These are phyloP conservation scores for Boletus calvinii DNA, from an alignment of 1,284 basidiomycete species.

Conservation along the genomic window DNA sequence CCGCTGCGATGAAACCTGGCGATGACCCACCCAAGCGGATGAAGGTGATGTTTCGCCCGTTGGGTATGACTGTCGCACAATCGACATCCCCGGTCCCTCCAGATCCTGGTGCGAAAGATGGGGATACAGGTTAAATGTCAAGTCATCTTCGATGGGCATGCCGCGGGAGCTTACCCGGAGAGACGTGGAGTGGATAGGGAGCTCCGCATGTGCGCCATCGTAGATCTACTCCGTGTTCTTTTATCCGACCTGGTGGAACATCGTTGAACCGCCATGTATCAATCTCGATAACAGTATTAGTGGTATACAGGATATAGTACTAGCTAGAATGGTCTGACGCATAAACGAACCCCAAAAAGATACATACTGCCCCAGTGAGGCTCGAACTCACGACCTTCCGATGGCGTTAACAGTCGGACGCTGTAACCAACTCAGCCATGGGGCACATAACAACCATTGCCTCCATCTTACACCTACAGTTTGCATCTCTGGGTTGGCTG, in stretches of 20 bases:
- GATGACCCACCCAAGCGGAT: conserved; percentile 76
- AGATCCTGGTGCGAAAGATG: conserved; percentile 70
- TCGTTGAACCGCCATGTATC: conserved; percentile 6
- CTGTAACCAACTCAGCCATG: conserved; percentile 82
- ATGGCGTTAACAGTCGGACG: conserved; percentile 78
- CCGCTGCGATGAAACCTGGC: conserved; percentile 41
- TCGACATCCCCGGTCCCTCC: conserved; percentile 46
- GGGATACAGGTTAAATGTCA: conserved; percentile 60
- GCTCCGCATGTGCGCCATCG: conserved; percentile 4
- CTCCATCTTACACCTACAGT: not conserved
- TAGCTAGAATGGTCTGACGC: not conserved
- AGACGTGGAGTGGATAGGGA: not conserved
- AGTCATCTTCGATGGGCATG: not conserved
- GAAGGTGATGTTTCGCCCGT: conserved; percentile 65
- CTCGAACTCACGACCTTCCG: conserved; percentile 78
- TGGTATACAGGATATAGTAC: conserved; percentile 7
- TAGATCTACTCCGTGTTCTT: conserved; percentile 17
- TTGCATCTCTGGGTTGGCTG: not conserved
- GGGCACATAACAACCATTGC: conserved; percentile 45
- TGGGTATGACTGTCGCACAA: conserved; percentile 34
- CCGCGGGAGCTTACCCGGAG: not conserved
- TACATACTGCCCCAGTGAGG: conserved; percentile 62
- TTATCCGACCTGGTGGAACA: conserved; percentile 6
- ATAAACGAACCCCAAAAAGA: too few species aligned
- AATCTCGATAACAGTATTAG: conserved; percentile 5